Evolutionary conservation across 345 rosid genomes (phyloP), one percentile per base, ranked within the genome.

Genomic region (Pelargonium nanum): DNA sequence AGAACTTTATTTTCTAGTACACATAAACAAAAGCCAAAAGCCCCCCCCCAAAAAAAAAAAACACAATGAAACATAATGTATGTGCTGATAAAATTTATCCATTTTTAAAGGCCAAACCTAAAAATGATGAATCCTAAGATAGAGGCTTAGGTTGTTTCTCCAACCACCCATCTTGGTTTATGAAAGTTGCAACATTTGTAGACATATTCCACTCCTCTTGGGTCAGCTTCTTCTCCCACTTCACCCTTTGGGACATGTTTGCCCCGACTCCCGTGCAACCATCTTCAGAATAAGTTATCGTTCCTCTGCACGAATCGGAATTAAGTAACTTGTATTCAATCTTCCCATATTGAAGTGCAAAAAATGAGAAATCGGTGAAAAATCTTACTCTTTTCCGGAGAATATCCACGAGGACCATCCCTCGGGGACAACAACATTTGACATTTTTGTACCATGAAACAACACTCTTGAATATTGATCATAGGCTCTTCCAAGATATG

Each of bases 401-500:
- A 12, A 64, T 0, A 0, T 0, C 85, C 83, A 78, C 19, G 83
- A n/a, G 22, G 23, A 19, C 88, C 85, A 83, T 26, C 85, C 88
- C 51, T 51, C 23, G 8, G 71, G 81, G 65, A 58, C 61, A 5
- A 78, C 22, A 12, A 61, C 48, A 22, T 24, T 21, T 0, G 65
- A 51, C 63, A 83, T 56, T 22, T 32, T 1, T 6, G 80, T 51
- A 48, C 22, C 10, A 24, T 74, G 52, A 26, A 83, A 74, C 25
- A 78, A 9, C 7, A 76, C 80, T 23, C 77, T 74, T 3, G 85
- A 78, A 24, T 68, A 66, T 8, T 1, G 5, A 53, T 68, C 19
- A 10, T 70, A 78, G 4, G 83, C 85, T 66, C 85, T 74, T 45
- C 87, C 87, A 0, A 80, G 60, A 15, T 23, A 70, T 4, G 71